Percentiles rank a stretch among this genome's conserved stretches.
Conservation (phyloP, 2,329 filamentous ascomycete genomes). For the Penicillium frequentans region DNA sequence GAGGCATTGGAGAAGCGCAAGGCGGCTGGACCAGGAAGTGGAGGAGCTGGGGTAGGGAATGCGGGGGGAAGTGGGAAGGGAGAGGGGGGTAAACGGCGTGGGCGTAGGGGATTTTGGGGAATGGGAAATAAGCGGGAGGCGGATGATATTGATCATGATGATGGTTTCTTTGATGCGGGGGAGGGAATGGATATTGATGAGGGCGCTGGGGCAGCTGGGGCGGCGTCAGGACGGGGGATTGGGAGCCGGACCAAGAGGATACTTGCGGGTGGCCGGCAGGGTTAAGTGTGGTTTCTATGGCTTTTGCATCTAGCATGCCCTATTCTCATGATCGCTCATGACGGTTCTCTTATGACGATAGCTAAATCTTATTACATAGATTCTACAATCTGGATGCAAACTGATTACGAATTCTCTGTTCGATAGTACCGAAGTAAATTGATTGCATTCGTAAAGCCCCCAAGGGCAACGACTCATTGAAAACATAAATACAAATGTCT, state of each 20-base stretch:
- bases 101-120: slow-evolving; percentile 9
- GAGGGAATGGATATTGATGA: slow-evolving; percentile 45
- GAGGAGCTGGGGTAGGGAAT: slow-evolving; percentile 5
- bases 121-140: slow-evolving; percentile 43
- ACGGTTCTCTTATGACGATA: background rate
- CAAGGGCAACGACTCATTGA: slow-evolving; percentile 24
- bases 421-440: slow-evolving; percentile 4
- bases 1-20: slow-evolving; percentile 44
- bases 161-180: slow-evolving; percentile 37
- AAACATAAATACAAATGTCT: slow-evolving; percentile 30
- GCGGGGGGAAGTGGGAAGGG: background rate
- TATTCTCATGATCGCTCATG: background rate
- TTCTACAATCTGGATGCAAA: background rate
- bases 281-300: background rate
- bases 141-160: slow-evolving; percentile 40
- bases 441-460: slow-evolving; percentile 22
- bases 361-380: background rate
- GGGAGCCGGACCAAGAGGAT: slow-evolving; percentile 36
- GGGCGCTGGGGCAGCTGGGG: slow-evolving; percentile 24
- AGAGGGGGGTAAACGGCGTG: slow-evolving; percentile 1
- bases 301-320: background rate
- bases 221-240: slow-evolving; percentile 5
- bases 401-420: background rate
- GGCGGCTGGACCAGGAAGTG: slow-evolving; percentile 23
- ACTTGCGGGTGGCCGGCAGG: slow-evolving; percentile 30